Evolutionary conservation across 495 filamentous ascomycete species (phyloP).

Genomic region (Annulohypoxylon nitens): DNA sequence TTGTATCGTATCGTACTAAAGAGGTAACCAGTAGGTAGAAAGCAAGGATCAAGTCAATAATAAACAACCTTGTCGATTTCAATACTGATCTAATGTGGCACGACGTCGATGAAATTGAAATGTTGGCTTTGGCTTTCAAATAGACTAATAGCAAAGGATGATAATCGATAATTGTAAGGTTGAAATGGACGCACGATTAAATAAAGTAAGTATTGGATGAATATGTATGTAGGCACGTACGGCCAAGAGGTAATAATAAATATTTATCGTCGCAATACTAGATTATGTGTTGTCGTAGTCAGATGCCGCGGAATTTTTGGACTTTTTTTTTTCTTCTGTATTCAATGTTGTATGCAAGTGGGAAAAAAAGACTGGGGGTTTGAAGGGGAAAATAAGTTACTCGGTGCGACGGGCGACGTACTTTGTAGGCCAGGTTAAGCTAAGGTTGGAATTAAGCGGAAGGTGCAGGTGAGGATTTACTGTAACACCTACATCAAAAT

Average conservation of each 20-base stretch:
- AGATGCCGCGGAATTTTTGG: constrained; percentile 2
- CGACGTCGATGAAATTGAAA: constrained; percentile 35
- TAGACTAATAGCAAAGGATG: constrained; percentile 8
- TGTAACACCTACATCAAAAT: constrained; percentile 4
- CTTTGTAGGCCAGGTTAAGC: constrained; percentile 9
- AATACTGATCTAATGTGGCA: constrained; percentile 31
- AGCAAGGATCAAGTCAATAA: constrained; percentile 39
- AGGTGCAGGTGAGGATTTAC: constrained; percentile 22
- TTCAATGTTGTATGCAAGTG: constrained; percentile 1
- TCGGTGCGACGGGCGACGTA: constrained; percentile 5
- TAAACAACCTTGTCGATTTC: constrained; percentile 42
- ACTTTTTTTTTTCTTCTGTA: not conserved
- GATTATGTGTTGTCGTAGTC: not conserved
- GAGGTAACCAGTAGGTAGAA: constrained; percentile 31
- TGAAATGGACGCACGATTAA: constrained; percentile 26
- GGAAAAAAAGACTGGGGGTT: not conserved
- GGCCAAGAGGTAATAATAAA: constrained; percentile 16
- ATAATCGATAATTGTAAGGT: constrained; percentile 22
- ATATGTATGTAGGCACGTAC: constrained; percentile 2
- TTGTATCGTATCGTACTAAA: constrained; percentile 33
- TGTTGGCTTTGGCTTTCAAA: constrained; percentile 10
- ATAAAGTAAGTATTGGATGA: constrained; percentile 10
- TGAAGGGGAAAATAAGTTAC: constrained; percentile 7
- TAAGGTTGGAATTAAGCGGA: constrained; percentile 16
- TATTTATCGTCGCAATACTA: constrained; percentile 13